Evolutionary conservation across 345 rosid genomes (phyloP), one percentile per base, ranked within the genome.

Genomic region (Bruguiera gymnorhiza): DNA sequence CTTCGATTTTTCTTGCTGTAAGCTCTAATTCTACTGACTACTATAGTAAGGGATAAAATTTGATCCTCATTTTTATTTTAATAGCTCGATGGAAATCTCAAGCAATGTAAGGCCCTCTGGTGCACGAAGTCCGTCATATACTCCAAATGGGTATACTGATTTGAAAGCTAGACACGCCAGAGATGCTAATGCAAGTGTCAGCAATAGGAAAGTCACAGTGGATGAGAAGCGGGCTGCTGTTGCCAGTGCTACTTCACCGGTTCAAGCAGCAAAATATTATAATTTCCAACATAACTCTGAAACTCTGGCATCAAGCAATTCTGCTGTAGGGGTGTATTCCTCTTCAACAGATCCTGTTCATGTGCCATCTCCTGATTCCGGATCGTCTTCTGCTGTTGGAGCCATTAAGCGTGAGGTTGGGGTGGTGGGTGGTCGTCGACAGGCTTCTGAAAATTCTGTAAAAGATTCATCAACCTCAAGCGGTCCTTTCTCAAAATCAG

Each of bases 381-480:
- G 95, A 83, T 72, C 95, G 61, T 79, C 88, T 71, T 81, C 85
- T 80, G 84, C 80, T 56, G 89, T 86, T 79, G 96, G 97, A 77
- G 90, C 97, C 73, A 93, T 93, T 64, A 89, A 83, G 83, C 97
- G 96, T 74, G 98, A 91, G 77, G 96, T 91, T 76, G 97, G 93
- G 67, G 89, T 84, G 66, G 95, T 81, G 50, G 92, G 97, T 55
- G 86, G 80, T 66, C 88, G 86, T 57, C 83, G 91, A 31, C 90
- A 80, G 57, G 70, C 82, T 74, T 71, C 79, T 74, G 92, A 88
- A 72, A 85, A 77, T 74, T 71, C 83, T 59, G 66, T 63, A 18
- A 89, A 81, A 79, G 83, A 75, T 78, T 54, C 85, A 50, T 72
- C 88, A 65, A 74, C 65, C 43, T 52, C 87, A 52, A 80, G 67